Evolutionary conservation across 2,329 filamentous ascomycete genomes (phyloP), one percentile per base, ranked within the genome.

Genomic region (Rhytidhysteron rufulum): DNA sequence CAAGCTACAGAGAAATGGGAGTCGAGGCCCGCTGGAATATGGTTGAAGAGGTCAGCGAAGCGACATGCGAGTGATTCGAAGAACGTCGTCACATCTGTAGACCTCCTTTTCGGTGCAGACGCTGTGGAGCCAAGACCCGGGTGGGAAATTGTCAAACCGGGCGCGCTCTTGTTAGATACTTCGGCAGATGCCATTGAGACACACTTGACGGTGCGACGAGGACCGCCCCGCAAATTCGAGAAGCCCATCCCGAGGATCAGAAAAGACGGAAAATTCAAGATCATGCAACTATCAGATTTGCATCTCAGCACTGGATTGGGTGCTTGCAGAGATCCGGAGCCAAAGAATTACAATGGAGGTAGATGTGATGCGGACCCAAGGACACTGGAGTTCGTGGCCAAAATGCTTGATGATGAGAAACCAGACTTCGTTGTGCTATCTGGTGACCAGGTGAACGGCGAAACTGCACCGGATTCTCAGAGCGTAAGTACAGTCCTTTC

Each of bases 401-500:
- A 77, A 53, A 75, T 97, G 11, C 72, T 98, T 18, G 90, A 96
- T 50, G 86, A 95, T 39, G 93, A 98, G 71, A 90, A 88, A 63
- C 93, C 93, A 0, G 89, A 98, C 57, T 71, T 98, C 49, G 88
- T 97, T 2, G 82, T 98, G 4, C 71, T 98, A 31, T 93, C 86
- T 49, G 93, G 93, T 34, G 93, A 98, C 58, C 90, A 97, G 64
- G 85, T 97, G 42, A 97, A 98, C 54, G 93, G 93, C 36, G 91
- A 94, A 40, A 90, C 88, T 0, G 83, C 93, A 2, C 88, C 86
- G 9, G 93, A 98, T 71, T 85, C 87, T 8, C 90, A 95, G 62
- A 93, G 85, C 45, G 83, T 85, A 69, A 56, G 78, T 62, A 15
- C 15, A 32, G 22, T 10, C 10, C n/a, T 35, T 24, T 27, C 5